Conservation (phyloP, 306 rosid genomes). For the Quercus ilex region DNA sequence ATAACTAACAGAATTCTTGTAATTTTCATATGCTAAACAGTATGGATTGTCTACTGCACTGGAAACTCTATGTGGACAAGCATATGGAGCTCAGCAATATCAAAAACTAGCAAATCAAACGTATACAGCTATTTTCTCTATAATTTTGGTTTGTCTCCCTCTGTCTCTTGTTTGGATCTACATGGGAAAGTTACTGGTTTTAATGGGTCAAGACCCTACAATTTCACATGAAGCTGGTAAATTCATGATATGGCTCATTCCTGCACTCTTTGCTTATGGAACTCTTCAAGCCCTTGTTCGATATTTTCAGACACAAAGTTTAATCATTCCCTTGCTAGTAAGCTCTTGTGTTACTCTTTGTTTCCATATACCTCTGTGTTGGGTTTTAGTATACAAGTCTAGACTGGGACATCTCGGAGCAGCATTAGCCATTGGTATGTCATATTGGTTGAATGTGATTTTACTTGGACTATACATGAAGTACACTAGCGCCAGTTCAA, state of each 20-base stretch:
- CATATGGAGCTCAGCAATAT: constrained; percentile 58
- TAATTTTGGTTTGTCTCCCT: constrained; percentile 51
- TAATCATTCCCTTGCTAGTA: constrained; percentile 54
- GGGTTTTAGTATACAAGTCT: constrained; percentile 62
- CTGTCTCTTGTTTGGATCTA: constrained; percentile 50
- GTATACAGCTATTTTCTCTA: constrained; percentile 54
- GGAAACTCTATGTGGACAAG: constrained; percentile 61
- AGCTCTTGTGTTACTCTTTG: constrained; percentile 44
- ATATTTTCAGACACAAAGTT: constrained; percentile 67
- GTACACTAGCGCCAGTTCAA: constrained; percentile 43
- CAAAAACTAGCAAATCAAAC: constrained; percentile 43
- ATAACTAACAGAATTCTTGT: neutral
- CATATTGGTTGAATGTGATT: constrained; percentile 65
- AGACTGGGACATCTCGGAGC: constrained; percentile 54
- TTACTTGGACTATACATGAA: constrained; percentile 51
- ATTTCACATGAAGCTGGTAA: constrained; percentile 67
- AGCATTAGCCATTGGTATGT: constrained; percentile 63
- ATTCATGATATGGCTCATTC: constrained; percentile 61
- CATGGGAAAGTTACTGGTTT: constrained; percentile 54
- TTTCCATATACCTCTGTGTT: constrained; percentile 55
- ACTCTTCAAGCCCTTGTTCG: constrained; percentile 56
- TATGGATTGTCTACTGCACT: constrained; percentile 54
- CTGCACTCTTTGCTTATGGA: constrained; percentile 67
- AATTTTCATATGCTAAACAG: constrained; percentile 20
- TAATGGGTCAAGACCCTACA: constrained; percentile 71